These are phyloP conservation scores for Phytophthora multivora DNA, from an alignment of 352 stramenopile species.

Conservation along the genomic window DNA sequence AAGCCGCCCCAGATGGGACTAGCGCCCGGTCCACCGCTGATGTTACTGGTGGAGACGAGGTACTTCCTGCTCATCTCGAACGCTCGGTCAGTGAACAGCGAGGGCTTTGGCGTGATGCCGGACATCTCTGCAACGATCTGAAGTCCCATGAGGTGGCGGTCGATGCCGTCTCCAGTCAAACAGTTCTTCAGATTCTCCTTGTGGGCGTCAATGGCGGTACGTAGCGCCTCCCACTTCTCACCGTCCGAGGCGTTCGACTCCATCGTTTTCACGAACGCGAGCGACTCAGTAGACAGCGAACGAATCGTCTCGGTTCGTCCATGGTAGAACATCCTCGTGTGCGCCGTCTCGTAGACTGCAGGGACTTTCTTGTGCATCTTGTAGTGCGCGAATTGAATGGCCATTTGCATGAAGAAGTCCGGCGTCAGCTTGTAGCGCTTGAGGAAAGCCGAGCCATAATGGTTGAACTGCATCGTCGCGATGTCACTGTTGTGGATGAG, in stretches of 20 bases:
- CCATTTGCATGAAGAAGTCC: conserved; percentile 97
- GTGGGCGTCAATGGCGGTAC: conserved; percentile 90
- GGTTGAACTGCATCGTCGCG: conserved; percentile 90
- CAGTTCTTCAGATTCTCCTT: conserved; percentile 90
- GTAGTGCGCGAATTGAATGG: conserved; percentile 97
- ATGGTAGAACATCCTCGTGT: conserved; percentile 97
- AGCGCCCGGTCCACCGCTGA: conserved; percentile 91
- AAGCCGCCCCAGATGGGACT: conserved; percentile 97
- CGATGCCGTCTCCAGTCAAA: conserved; percentile 89
- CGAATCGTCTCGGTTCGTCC: conserved; percentile 94
- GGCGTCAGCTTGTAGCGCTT: conserved; percentile 96
- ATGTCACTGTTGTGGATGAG: conserved; percentile 93
- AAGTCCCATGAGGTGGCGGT: conserved; percentile 96
- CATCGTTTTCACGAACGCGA: conserved; percentile 93
- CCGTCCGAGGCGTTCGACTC: conserved; percentile 59
- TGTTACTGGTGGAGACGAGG: conserved; percentile 95
- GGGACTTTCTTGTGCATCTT: conserved; percentile 94
- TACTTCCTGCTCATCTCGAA: conserved; percentile 95
- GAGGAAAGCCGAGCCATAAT: conserved; percentile 92
- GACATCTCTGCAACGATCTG: conserved; percentile 94
- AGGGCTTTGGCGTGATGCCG: conserved; percentile 85
- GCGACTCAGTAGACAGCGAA: conserved; percentile 88
- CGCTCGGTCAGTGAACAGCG: conserved; percentile 93
- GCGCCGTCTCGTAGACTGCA: conserved; percentile 97
- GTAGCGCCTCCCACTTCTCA: conserved; percentile 89